These are phyloP conservation scores for Prunus dulcis DNA, from an alignment of 306 rosid species.

Conservation along the genomic window DNA sequence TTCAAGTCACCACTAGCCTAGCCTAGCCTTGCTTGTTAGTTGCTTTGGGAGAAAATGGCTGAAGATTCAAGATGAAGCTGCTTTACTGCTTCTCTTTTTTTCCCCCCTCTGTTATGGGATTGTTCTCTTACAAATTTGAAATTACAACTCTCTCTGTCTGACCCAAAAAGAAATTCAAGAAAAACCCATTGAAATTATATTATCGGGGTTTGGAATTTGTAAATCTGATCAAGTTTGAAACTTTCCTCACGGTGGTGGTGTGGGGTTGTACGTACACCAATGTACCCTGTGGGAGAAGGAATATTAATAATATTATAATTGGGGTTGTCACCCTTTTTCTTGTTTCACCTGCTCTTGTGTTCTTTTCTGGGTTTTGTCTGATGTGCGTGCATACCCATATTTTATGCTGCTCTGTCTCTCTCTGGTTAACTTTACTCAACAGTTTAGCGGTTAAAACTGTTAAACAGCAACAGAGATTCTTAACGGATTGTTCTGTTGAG, in stretches of 20 bases:
- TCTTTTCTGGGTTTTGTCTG: conserved; percentile 30
- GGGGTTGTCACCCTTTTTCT: not conserved
- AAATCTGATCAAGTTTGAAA: conserved; percentile 23
- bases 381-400: not conserved
- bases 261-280: conserved; percentile 19
- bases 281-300: conserved; percentile 42
- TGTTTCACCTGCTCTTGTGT: conserved; percentile 18
- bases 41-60: conserved; percentile 7
- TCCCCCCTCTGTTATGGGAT: not conserved
- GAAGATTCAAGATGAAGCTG: conserved; percentile 59
- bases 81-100: conserved; percentile 54
- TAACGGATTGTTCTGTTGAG: conserved; percentile 21
- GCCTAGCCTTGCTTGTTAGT: not conserved
- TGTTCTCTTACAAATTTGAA: not conserved
- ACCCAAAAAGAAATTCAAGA: conserved; percentile 24
- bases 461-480: conserved; percentile 8
- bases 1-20: not conserved
- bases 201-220: conserved; percentile 34
- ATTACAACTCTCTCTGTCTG: conserved; percentile 26
- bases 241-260: conserved; percentile 40
- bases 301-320: conserved; percentile 27
- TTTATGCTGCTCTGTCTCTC: conserved; percentile 20
- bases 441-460: conserved; percentile 36
- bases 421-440: conserved; percentile 13
- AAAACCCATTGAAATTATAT: conserved; percentile 20